A percentile compares a stretch with the other conserved stretches of the same genome.
These are phyloP conservation scores for Onygenales sp. DNA, from an alignment of 2,329 filamentous ascomycete genomes.

Conservation along the genomic window DNA sequence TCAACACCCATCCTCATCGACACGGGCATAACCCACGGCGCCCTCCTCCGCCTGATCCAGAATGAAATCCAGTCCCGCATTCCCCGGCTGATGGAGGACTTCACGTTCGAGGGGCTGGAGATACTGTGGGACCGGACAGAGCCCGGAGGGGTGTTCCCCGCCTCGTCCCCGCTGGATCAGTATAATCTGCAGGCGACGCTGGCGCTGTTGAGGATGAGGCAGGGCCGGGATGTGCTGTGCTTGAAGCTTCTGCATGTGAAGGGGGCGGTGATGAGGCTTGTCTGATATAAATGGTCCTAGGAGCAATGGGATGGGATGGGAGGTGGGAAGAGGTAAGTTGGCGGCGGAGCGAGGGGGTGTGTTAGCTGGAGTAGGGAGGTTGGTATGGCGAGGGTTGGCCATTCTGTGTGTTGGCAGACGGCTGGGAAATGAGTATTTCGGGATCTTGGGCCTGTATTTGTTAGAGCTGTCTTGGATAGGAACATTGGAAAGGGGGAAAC, in stretches of 20 bases:
- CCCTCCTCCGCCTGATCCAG: conserved; percentile 7
- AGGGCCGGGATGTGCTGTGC: conserved; percentile 7
- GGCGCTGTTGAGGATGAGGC: conserved; percentile 6
- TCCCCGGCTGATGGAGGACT: conserved; percentile 4
- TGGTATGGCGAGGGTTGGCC: no score
- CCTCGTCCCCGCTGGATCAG: conserved; percentile 6
- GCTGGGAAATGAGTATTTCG: no score
- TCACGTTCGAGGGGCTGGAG: conserved; percentile 8
- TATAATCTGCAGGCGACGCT: conserved; percentile 7
- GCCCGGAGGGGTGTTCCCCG: conserved; percentile 1
- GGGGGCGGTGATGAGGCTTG: conserved; percentile 5
- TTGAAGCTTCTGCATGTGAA: conserved; percentile 6
- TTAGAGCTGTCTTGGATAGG: no score
- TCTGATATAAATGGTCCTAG: not conserved
- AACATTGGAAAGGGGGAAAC: no score
- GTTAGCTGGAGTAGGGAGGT: no score
- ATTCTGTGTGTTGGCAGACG: no score
- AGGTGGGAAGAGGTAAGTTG: no score
- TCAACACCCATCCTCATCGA: conserved; percentile 9
- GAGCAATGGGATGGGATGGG: no score
- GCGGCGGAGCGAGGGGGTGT: no score
- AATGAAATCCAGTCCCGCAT: conserved; percentile 6
- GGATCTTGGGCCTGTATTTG: no score
- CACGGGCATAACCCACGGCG: not conserved
- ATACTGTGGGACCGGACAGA: conserved; percentile 7